Evolutionary conservation across 129 eudicot species (phyloP), one percentile per base, ranked within the genome.

Genomic region (Heracleum sosnowskyi): DNA sequence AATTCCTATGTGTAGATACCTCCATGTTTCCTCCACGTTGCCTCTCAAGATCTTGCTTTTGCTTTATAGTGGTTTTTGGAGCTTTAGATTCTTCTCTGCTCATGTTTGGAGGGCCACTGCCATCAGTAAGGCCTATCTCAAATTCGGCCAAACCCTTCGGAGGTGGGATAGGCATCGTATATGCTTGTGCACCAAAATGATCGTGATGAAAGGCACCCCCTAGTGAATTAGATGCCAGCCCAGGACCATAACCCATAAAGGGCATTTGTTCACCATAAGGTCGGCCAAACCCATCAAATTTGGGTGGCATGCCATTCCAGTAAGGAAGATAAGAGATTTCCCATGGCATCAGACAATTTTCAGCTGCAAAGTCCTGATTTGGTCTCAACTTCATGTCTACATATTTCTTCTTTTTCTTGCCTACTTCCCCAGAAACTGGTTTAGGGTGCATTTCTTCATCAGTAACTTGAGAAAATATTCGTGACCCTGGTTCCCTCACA

Each of bases 51-150:
- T 91, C 98, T 26, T 86, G 88, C 82, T 91, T 91, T 84, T 93
- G 64, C 81, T 83, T 94, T 20, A 91, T 46, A 75, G 91, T 90
- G 45, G 96, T 90, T 81, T 93, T 88, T 24, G 87, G 89, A 74
- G 97, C 98, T 84, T 94, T 93, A 84, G 88, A 94, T 82, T 91
- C 93, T 85, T 91, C 93, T 34, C 96, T 83, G 64, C 96, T 88
- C 96, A 90, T 44, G 49, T 1, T 11, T 44, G 17, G 49, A 13
- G 42, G 49, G 16, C 16, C 49, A 11, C 49, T 44, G 49, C 16
- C 49, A 44, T 28, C 26, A 22, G 22, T 6, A 7, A 22, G 7
- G 9, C 11, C 26, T 0, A 22, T 22, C 62, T 8, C 28, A 24
- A 55, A 55, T 55, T 55, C 10, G 12, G 64, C 13, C n/a, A 55